Percentiles rank a stretch among this genome's conserved stretches.
Evolutionary conservation across 257 asterid species (phyloP).

Genomic region (Eustoma russellianum): DNA sequence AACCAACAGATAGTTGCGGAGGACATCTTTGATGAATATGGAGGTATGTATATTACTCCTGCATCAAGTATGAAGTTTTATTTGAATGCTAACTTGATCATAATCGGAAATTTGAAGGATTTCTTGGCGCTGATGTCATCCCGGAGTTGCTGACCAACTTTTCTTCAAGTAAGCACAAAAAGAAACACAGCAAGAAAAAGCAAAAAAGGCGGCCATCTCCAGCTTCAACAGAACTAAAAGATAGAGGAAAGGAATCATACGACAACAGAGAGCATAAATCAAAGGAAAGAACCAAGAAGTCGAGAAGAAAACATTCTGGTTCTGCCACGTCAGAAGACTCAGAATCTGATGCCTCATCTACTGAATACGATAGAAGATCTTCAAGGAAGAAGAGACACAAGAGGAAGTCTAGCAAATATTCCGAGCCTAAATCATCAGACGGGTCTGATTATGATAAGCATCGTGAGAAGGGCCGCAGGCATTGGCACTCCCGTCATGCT

Average conservation of each 20-base stretch:
- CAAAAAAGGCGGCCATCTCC: conserved; percentile 35
- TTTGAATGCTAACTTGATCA: too few relatives aligned
- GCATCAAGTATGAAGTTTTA: not conserved
- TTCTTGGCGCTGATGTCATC: conserved; percentile 54
- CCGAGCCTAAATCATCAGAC: conserved; percentile 27
- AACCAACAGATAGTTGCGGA: conserved; percentile 99
- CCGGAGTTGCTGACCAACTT: conserved; percentile 64
- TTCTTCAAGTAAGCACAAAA: conserved; percentile 40
- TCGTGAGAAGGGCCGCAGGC: conserved; percentile 28
- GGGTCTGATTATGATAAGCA: conserved; percentile 38
- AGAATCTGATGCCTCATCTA: conserved; percentile 31
- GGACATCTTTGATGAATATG: conserved; percentile 94
- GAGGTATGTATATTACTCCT: conserved; percentile 40
- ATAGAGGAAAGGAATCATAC: conserved; percentile 32
- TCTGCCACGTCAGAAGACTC: conserved; percentile 30
- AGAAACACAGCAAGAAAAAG: conserved; percentile 42
- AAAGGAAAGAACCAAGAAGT: conserved; percentile 35
- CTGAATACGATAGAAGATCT: conserved; percentile 29
- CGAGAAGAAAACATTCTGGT: conserved; percentile 21
- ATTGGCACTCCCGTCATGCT: conserved; percentile 22
- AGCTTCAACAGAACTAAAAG: conserved; percentile 15
- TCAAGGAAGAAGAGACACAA: conserved; percentile 30
- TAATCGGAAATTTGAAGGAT: conserved; percentile 39
- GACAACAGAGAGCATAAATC: conserved; percentile 27
- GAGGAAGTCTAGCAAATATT: conserved; percentile 33